These are phyloP conservation scores for Drechslerella coelobrocha DNA, from an alignment of 2,329 filamentous ascomycete species.

Conservation along the genomic window DNA sequence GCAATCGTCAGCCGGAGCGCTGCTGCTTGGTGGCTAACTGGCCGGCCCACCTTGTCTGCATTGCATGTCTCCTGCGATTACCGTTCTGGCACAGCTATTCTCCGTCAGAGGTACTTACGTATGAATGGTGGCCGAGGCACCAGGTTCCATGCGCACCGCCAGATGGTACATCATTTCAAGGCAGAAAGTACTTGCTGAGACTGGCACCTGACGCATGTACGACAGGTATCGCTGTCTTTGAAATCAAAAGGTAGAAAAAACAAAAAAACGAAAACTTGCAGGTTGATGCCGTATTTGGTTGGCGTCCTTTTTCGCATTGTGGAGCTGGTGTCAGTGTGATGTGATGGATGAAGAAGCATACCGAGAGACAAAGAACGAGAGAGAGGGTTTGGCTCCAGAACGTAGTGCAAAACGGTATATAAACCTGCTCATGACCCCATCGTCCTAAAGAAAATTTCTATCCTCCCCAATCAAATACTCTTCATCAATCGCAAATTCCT, in stretches of 20 bases:
- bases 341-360: background rate
- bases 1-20: background rate
- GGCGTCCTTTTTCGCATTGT: conserved; percentile 5
- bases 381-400: conserved; percentile 15
- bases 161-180: conserved; percentile 2
- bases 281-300: conserved; percentile 39
- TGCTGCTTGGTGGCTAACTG: conserved; percentile 12
- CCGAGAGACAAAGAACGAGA: conserved; percentile 8
- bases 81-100: background rate
- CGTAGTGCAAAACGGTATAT: conserved; percentile 28
- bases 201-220: conserved; percentile 1
- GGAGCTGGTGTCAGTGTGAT: conserved; percentile 31
- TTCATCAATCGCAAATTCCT: conserved; percentile 35
- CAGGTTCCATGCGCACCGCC: background rate
- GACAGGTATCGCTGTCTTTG: conserved; percentile 19
- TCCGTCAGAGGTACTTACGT: conserved; percentile 6
- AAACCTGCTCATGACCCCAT: conserved; percentile 30
- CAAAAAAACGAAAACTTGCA: conserved; percentile 6
- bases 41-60: background rate
- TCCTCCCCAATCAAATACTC: conserved; percentile 9
- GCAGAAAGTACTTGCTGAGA: too few relatives aligned
- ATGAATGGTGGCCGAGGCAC: conserved; percentile 4
- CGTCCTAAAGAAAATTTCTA: conserved; percentile 1
- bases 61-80: background rate
- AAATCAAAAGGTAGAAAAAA: conserved; percentile 15